Base-by-base conservation (phyloP, 73 alveolate species). In the Stentor coeruleus region DNA sequence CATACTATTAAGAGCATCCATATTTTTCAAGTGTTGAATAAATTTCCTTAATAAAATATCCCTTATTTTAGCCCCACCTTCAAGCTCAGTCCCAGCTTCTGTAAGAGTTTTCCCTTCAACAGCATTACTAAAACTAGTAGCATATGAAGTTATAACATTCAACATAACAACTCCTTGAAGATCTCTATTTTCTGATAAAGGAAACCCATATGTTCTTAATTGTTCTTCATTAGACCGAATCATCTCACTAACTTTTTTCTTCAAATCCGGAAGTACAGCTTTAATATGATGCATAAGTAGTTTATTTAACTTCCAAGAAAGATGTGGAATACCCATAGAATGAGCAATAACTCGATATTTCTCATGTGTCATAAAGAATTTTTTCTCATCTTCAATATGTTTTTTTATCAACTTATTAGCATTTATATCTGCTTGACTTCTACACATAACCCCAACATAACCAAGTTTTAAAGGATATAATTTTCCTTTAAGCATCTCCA, bases 381-480 rank as follows among this genome's bases (percentile, higher is more conserved):
- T 83, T 82, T 79, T 86, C 82, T 96, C 99, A 59, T 88, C 86
- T 33, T 85, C 88, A 0, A 93, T 33, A 28, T 95, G 87, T 39
- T 96, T 97, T 11, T 60, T 39, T 74, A 96, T 94, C 3, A 95
- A 55, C 77, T 85, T 79, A 57, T 89, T 91, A 84, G 89, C 82
- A 31, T 82, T 81, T 66, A 92, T 93, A 77, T 96, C 97, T 59
- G 90, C 89, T 81, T 92, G 82, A 3, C 91, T 85, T 87, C 99
- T 86, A 89, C 98, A 93, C 57, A 91, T 90, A 3, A 97, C 99
- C 0, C 99, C 99, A 6, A 96, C 96, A 91, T 97, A 97, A 30
- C 99, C 99, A 73, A 91, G 88, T 72, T 93, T 86, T 4, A 96
- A 88, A 1, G 98, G 98, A 83, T 93, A 96, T 40, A 92, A 91